A percentile compares a stretch with the other conserved stretches of the same genome.
Evolutionary conservation across 1,284 basidiomycete species (phyloP).

Genomic region (Sporisorium exsertum): DNA sequence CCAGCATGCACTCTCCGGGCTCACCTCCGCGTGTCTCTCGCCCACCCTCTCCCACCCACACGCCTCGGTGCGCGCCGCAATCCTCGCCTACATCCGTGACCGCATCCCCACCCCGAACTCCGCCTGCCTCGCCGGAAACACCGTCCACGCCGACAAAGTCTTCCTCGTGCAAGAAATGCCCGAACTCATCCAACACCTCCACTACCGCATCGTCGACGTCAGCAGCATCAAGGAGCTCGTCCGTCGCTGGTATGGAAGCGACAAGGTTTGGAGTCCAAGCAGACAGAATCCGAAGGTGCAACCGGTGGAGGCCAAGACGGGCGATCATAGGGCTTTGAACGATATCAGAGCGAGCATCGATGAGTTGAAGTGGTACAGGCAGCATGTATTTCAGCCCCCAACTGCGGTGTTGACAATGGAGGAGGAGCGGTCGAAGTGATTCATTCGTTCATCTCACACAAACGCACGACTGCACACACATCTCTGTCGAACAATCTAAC

Average conservation of each 20-base stretch:
- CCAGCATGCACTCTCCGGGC: constrained; percentile 53
- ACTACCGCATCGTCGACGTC: constrained; percentile 73
- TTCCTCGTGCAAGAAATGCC: constrained; percentile 84
- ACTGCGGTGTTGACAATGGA: too few species aligned
- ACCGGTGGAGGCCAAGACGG: neutral
- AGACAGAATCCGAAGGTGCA: neutral
- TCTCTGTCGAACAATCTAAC: neutral
- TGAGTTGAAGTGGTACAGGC: constrained; percentile 72
- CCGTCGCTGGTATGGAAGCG: constrained; percentile 78
- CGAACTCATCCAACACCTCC: constrained; percentile 71
- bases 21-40: constrained; percentile 52
- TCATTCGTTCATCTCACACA: neutral
- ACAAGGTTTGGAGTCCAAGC: constrained; percentile 26
- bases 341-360: constrained; percentile 81
- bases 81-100: constrained; percentile 71
- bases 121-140: constrained; percentile 82
- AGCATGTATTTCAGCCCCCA: constrained; percentile 66
- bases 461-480: neutral
- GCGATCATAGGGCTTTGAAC: constrained; percentile 76
- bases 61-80: constrained; percentile 68
- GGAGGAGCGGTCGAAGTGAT: neutral
- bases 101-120: constrained; percentile 71
- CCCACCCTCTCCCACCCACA: constrained; percentile 60
- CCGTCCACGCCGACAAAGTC: constrained; percentile 80
- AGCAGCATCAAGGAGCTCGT: constrained; percentile 82